Percentiles rank a stretch among this genome's conserved stretches.
Conservation (phyloP, 2,329 filamentous ascomycete genomes). For the Capronia epimyces region DNA sequence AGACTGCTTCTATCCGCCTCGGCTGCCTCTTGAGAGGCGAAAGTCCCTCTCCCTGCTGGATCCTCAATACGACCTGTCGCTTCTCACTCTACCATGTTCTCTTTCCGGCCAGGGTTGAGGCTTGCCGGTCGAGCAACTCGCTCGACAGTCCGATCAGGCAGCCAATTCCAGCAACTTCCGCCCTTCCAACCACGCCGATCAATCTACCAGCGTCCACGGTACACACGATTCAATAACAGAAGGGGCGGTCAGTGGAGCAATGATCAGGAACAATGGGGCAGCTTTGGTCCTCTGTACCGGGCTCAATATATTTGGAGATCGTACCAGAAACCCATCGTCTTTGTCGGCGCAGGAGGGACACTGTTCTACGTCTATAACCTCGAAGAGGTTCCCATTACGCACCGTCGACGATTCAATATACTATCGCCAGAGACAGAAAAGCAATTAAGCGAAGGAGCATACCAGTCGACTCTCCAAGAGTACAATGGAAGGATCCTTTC, state of each 20-base stretch:
- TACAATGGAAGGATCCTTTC: constrained; percentile 47
- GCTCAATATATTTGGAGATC: constrained; percentile 27
- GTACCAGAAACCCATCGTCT: constrained; percentile 20
- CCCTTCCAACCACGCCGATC: constrained; percentile 12
- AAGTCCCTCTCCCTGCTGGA: neutral
- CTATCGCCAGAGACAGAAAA: constrained; percentile 44
- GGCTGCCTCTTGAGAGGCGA: neutral
- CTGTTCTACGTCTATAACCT: constrained; percentile 52
- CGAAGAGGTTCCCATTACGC: constrained; percentile 50
- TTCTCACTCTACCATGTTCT: constrained; percentile 12
- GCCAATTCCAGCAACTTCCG: constrained; percentile 1
- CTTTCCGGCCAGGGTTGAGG: constrained; percentile 12
- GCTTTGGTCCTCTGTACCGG: constrained; percentile 24
- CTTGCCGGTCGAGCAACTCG: constrained; percentile 9
- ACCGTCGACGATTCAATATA: constrained; percentile 55
- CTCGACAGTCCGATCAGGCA: neutral
- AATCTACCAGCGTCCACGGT: constrained; percentile 11
- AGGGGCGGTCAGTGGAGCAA: constrained; percentile 3
- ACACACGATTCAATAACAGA: constrained; percentile 21
- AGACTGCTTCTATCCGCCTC: neutral
- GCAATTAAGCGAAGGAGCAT: constrained; percentile 39
- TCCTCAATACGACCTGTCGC: neutral
- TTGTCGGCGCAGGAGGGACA: constrained; percentile 39
- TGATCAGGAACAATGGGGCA: constrained; percentile 21
- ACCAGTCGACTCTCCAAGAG: constrained; percentile 45